Evolutionary conservation across 768 basidiomycete genomes (phyloP).

Genomic region (Phylloporus sp.): DNA sequence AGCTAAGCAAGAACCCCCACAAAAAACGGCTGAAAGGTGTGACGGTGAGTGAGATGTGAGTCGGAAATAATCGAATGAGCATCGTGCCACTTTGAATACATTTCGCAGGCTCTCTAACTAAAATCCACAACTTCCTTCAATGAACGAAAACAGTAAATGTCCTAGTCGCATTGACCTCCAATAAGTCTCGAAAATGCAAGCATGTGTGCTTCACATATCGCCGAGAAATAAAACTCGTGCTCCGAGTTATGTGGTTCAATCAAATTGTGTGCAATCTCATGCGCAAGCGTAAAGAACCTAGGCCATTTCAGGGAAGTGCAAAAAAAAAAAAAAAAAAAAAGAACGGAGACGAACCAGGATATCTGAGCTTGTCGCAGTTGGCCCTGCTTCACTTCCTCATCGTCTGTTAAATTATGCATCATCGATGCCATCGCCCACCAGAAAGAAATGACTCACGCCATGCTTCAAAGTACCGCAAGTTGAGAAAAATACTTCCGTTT

Average conservation of each 20-base stretch:
- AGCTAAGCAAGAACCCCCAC: too few relatives aligned
- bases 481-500: conserved; percentile 82
- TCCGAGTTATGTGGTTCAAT: conserved; percentile 85
- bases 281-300: conserved; percentile 90
- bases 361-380: conserved; percentile 61
- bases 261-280: conserved; percentile 91
- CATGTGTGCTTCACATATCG: conserved; percentile 73
- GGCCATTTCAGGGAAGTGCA: not conserved
- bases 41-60: too few relatives aligned
- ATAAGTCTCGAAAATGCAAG: conserved; percentile 38
- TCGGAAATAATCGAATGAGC: too few relatives aligned
- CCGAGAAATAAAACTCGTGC: conserved; percentile 93
- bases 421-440: not conserved
- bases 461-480: conserved; percentile 77
- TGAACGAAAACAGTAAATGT: not conserved
- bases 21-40: too few relatives aligned
- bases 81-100: too few relatives aligned
- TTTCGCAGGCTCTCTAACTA: not conserved
- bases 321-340: not conserved
- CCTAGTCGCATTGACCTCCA: not conserved
- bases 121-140: not conserved
- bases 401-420: conserved; percentile 47
- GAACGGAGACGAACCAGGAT: conserved; percentile 56
- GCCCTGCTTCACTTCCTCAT: conserved; percentile 57
- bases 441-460: conserved; percentile 67